Conservation (phyloP, 495 filamentous ascomycete genomes). For the Pyrenula aspistea region DNA sequence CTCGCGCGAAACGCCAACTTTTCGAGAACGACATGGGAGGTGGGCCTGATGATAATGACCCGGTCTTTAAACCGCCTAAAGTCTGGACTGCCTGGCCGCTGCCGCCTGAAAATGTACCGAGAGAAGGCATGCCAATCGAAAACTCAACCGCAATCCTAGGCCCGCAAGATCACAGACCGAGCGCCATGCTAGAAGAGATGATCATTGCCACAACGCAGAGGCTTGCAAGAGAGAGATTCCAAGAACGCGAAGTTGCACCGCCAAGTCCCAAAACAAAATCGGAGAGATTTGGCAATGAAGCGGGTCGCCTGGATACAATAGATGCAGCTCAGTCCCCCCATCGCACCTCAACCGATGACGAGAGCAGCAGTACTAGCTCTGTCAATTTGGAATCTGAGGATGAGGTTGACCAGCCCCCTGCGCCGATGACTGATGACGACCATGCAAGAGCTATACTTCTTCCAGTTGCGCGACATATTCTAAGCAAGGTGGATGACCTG, state of each 20-base stretch:
- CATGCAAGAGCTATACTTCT: slow-evolving; percentile 44
- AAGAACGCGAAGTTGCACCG: slow-evolving; percentile 19
- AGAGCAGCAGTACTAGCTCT: background rate
- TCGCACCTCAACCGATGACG: slow-evolving; percentile 4
- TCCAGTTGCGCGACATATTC: slow-evolving; percentile 51
- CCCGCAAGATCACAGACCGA: slow-evolving; percentile 30
- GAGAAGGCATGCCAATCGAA: slow-evolving; percentile 27
- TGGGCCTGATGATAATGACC: slow-evolving; percentile 11
- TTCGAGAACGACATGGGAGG: slow-evolving; percentile 7
- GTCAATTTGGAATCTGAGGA: slow-evolving; percentile 7
- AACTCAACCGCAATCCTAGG: slow-evolving; percentile 33
- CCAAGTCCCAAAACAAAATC: background rate
- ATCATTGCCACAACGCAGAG: slow-evolving; percentile 49
- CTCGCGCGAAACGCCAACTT: slow-evolving; percentile 17
- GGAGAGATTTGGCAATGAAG: background rate
- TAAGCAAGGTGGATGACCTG: slow-evolving; percentile 52
- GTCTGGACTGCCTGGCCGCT: slow-evolving; percentile 76
- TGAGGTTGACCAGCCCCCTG: slow-evolving; percentile 21
- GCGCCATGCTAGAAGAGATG: slow-evolving; percentile 51
- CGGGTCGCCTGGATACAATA: slow-evolving; percentile 1
- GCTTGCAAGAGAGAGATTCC: slow-evolving; percentile 52
- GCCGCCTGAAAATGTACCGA: slow-evolving; percentile 43
- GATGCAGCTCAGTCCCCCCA: slow-evolving; percentile 4
- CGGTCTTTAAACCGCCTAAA: slow-evolving; percentile 27
- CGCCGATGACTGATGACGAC: slow-evolving; percentile 50